Evolutionary conservation across 2,329 filamentous ascomycete genomes (phyloP).

Genomic region (Cladophialophora psammophila): DNA sequence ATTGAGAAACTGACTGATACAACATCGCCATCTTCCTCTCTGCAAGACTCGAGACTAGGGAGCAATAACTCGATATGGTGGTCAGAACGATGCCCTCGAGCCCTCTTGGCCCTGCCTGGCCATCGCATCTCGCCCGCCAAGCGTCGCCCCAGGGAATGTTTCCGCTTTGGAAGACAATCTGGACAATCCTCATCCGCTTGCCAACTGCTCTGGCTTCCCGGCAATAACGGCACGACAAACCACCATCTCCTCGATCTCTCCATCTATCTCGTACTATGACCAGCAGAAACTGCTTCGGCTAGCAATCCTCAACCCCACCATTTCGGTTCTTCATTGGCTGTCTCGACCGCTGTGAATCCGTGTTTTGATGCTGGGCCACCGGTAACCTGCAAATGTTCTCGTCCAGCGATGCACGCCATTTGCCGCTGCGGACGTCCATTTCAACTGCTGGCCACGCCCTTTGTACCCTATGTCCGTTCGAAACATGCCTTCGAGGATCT

Average conservation of each 20-base stretch:
- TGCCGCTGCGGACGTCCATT: constrained; percentile 2
- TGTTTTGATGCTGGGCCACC: constrained; percentile 2
- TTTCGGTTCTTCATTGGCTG: constrained; percentile 25
- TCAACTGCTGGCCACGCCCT: constrained; percentile 4
- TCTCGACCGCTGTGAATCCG: constrained; percentile 10
- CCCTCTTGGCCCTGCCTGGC: no score
- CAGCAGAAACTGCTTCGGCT: constrained; percentile 6
- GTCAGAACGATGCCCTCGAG: background rate
- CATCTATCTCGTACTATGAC: constrained; percentile 8
- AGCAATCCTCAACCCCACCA: constrained; percentile 23
- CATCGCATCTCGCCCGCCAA: background rate
- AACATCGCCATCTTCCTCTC: constrained; percentile 4
- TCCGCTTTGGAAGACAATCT: background rate
- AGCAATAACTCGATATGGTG: background rate
- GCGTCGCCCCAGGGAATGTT: background rate
- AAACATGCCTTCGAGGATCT: constrained; percentile 7
- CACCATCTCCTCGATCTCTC: constrained; percentile 18
- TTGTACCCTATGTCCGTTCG: constrained; percentile 12
- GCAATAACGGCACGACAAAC: constrained; percentile 30
- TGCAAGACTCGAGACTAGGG: background rate
- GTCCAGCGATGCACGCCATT: background rate
- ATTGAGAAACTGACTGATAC: background rate
- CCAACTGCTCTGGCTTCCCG: constrained; percentile 11
- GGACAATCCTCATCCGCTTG: background rate
- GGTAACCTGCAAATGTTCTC: constrained; percentile 19